These are phyloP conservation scores for Pinus taeda DNA, from an alignment of 75 land plant genomes.

Conservation along the genomic window DNA sequence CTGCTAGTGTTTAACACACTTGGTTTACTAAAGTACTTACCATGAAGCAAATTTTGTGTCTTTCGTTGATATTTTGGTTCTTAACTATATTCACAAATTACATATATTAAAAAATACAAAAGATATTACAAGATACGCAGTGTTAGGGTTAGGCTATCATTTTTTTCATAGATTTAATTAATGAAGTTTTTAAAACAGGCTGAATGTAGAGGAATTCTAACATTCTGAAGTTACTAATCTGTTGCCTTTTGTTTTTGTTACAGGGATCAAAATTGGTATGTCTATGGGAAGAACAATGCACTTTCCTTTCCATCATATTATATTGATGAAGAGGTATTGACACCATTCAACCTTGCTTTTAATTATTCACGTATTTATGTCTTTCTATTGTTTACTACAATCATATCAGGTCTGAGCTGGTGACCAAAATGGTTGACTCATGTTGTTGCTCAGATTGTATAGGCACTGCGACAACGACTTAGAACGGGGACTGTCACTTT, in stretches of 20 bases:
- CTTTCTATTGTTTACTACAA: neutral
- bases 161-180: conserved; percentile 1
- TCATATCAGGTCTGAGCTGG: neutral
- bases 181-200: neutral
- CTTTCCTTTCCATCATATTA: conserved; percentile 93
- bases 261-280: conserved; percentile 74
- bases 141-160: neutral
- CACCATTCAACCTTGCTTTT: neutral
- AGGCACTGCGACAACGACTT: too few species aligned
- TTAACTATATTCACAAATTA: neutral
- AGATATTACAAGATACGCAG: neutral
- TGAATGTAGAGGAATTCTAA: neutral
- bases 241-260: conserved; percentile 8
- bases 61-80: neutral
- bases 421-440: too few species aligned
- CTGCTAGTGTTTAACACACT: too few species aligned
- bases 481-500: too few species aligned
- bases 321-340: conserved; percentile 90
- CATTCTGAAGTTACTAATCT: neutral
- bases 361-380: neutral
- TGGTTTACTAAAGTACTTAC: neutral
- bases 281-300: conserved; percentile 56
- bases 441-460: too few species aligned
- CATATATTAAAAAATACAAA: neutral
- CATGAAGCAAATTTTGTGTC: neutral